Evolutionary conservation across 2,329 filamentous ascomycete genomes (phyloP).

Genomic region (Fusarium liriodendri): DNA sequence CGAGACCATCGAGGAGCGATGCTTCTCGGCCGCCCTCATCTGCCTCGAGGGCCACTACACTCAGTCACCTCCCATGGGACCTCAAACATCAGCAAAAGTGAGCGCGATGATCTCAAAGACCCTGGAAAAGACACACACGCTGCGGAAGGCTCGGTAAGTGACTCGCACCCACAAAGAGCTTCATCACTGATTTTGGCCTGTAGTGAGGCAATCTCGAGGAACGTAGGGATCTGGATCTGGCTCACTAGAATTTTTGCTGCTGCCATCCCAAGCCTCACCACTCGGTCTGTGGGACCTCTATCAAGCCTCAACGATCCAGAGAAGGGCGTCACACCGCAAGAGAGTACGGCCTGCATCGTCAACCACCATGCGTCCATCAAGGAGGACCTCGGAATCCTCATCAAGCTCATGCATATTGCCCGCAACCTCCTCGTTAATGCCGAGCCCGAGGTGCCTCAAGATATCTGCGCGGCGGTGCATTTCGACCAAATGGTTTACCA

Average conservation of each 20-base stretch:
- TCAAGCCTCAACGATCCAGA: slow-evolving; percentile 65
- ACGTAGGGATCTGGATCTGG: slow-evolving; percentile 75
- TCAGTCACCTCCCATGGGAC: slow-evolving; percentile 67
- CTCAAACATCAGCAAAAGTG: slow-evolving; percentile 65
- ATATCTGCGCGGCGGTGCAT: slow-evolving; percentile 71
- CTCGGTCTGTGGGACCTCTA: slow-evolving; percentile 67
- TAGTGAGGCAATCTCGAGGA: slow-evolving; percentile 70
- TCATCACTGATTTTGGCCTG: slow-evolving; percentile 20
- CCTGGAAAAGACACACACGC: slow-evolving; percentile 72
- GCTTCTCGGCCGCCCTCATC: slow-evolving; percentile 70
- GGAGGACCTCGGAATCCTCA: slow-evolving; percentile 71
- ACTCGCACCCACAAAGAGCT: not conserved
- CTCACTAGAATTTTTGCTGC: slow-evolving; percentile 70
- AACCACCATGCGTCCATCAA: slow-evolving; percentile 71
- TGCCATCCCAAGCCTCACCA: slow-evolving; percentile 70
- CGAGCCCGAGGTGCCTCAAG: slow-evolving; percentile 73
- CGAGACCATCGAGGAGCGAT: slow-evolving; percentile 72
- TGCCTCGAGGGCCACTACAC: slow-evolving; percentile 72
- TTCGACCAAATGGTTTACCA: slow-evolving; percentile 76
- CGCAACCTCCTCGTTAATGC: slow-evolving; percentile 73
- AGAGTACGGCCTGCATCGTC: slow-evolving; percentile 71
- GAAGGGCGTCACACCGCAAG: slow-evolving; percentile 68
- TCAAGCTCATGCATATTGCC: slow-evolving; percentile 75
- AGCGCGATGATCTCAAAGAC: slow-evolving; percentile 69
- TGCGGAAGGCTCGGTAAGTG: slow-evolving; percentile 68